Conservation (phyloP, 495 filamentous ascomycete species). For the Penicillium malachiteum region DNA sequence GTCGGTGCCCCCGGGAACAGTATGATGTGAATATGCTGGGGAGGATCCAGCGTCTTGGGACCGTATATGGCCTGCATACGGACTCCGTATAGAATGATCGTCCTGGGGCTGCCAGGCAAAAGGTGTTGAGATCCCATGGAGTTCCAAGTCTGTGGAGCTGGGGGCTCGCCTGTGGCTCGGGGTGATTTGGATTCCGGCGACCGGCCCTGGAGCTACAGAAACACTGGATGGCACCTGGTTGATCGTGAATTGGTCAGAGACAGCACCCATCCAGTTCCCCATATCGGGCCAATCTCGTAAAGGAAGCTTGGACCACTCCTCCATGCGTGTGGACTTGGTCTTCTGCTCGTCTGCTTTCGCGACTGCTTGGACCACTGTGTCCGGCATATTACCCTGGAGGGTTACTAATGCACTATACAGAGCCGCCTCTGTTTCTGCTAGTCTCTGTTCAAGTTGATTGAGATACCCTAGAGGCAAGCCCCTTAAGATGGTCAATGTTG, state of each 20-base stretch:
- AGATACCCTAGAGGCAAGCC: slow-evolving; percentile 30
- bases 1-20: background rate
- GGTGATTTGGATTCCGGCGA: background rate
- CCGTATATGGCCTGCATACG: slow-evolving; percentile 12
- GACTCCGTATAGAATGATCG: slow-evolving; percentile 3
- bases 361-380: slow-evolving; percentile 8
- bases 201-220: background rate
- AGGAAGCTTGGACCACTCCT: slow-evolving; percentile 27
- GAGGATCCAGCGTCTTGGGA: slow-evolving; percentile 8
- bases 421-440: slow-evolving; percentile 29
- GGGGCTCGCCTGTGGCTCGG: background rate
- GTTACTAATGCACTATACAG: slow-evolving; percentile 27
- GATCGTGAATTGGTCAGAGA: slow-evolving; percentile 18
- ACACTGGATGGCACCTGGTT: slow-evolving; percentile 1
- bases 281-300: slow-evolving; percentile 22
- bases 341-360: slow-evolving; percentile 16
- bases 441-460: slow-evolving; percentile 29
- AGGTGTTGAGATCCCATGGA: background rate
- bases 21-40: slow-evolving; percentile 5
- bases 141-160: slow-evolving; percentile 4
- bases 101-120: slow-evolving; percentile 14
- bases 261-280: slow-evolving; percentile 19
- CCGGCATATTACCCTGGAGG: slow-evolving; percentile 13
- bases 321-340: slow-evolving; percentile 28
- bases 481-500: slow-evolving; percentile 8